These are phyloP conservation scores for Thielaviopsis ethacetica DNA, from an alignment of 2,329 filamentous ascomycete genomes.

Conservation along the genomic window DNA sequence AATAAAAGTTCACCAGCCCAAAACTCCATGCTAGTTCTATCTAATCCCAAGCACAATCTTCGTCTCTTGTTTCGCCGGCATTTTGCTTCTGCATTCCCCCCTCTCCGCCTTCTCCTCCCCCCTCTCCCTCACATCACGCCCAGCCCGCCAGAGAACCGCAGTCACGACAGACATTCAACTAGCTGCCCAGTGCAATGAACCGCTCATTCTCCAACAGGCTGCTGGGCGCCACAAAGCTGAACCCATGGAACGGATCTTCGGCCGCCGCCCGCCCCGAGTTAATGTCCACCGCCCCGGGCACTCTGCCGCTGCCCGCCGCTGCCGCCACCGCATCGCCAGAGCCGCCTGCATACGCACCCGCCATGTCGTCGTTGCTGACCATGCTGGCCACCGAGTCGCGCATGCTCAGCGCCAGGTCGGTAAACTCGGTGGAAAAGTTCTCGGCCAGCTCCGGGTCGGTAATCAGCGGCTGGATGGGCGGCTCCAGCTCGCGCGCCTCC, in stretches of 20 bases:
- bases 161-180: slow-evolving; percentile 2
- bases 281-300: slow-evolving; percentile 3
- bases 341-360: not conserved
- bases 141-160: not conserved
- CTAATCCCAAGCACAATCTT: not conserved
- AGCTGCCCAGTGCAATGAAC: slow-evolving; percentile 18
- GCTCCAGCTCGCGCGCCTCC: slow-evolving; percentile 63
- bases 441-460: slow-evolving; percentile 92
- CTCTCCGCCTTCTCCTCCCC: not conserved
- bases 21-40: not conserved
- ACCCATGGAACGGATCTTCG: slow-evolving; percentile 45
- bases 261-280: slow-evolving; percentile 22
- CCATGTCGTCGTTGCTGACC: not conserved
- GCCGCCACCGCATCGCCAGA: not conserved
- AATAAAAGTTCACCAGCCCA: not conserved
- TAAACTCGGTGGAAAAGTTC: slow-evolving; percentile 93
- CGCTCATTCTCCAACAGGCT: slow-evolving; percentile 36
- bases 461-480: slow-evolving; percentile 83
- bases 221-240: slow-evolving; percentile 45
- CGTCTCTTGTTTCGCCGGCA: not conserved
- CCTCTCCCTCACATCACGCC: not conserved
- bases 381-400: slow-evolving; percentile 15
- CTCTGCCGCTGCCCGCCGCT: not conserved
- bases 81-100: not conserved
- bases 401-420: slow-evolving; percentile 65